Percentiles rank a stretch among this genome's conserved stretches.
Evolutionary conservation across 2,329 filamentous ascomycete species (phyloP).

Genomic region (Emergomyces africanus): DNA sequence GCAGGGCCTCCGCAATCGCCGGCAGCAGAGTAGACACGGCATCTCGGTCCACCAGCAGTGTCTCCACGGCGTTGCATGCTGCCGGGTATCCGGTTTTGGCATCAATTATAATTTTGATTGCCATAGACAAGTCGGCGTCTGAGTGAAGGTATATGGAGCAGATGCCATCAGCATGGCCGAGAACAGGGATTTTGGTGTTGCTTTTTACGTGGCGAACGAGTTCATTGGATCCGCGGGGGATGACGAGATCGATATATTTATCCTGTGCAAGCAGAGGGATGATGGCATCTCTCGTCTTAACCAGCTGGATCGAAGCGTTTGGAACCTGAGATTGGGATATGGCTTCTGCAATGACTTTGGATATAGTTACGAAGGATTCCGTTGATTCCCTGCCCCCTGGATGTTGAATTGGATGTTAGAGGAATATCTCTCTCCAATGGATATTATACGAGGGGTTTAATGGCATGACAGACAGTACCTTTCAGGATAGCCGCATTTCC

Average conservation of each 20-base stretch:
- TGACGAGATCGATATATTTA: slow-evolving; percentile 82
- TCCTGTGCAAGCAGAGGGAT: slow-evolving; percentile 78
- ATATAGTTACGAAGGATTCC: slow-evolving; percentile 87
- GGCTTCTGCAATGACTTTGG: slow-evolving; percentile 67
- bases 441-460: background rate
- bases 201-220: slow-evolving; percentile 82
- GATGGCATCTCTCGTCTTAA: slow-evolving; percentile 84
- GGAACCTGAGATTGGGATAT: slow-evolving; percentile 63
- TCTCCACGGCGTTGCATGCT: slow-evolving; percentile 91
- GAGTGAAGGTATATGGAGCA: slow-evolving; percentile 76
- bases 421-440: background rate
- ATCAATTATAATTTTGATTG: slow-evolving; percentile 67
- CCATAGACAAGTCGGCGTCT: slow-evolving; percentile 60
- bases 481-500: slow-evolving; percentile 96
- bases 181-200: slow-evolving; percentile 83
- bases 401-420: slow-evolving; percentile 2
- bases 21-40: slow-evolving; percentile 58
- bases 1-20: slow-evolving; percentile 57
- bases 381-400: slow-evolving; percentile 88
- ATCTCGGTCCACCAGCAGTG: slow-evolving; percentile 67
- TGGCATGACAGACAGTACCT: slow-evolving; percentile 35
- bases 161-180: slow-evolving; percentile 90
- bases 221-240: slow-evolving; percentile 82
- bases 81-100: slow-evolving; percentile 91
- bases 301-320: slow-evolving; percentile 78